Percentiles rank a stretch among this genome's conserved stretches.
These are phyloP conservation scores for Priceomyces haplophilus DNA, from an alignment of 805 yeast species.

Conservation along the genomic window DNA sequence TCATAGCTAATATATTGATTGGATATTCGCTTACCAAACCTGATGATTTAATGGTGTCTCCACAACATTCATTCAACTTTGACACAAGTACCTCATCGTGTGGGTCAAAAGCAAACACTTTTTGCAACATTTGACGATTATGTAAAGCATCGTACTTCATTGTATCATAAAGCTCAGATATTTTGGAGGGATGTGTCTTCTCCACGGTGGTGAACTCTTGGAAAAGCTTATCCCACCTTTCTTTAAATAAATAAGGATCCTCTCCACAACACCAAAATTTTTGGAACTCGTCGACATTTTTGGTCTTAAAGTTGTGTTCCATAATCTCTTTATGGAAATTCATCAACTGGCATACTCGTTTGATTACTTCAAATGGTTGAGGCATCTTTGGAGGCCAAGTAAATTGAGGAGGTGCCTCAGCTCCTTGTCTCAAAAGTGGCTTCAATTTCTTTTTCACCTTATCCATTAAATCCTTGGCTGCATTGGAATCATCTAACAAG, in stretches of 20 bases:
- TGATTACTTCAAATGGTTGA: slow-evolving; percentile 90
- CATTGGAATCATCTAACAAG: slow-evolving; percentile 91
- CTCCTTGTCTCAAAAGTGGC: slow-evolving; percentile 90
- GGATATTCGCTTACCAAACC: slow-evolving; percentile 69
- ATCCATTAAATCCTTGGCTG: slow-evolving; percentile 97
- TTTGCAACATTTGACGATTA: slow-evolving; percentile 82
- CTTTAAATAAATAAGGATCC: slow-evolving; percentile 84
- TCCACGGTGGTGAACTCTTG: slow-evolving; percentile 89
- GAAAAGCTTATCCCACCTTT: slow-evolving; percentile 96
- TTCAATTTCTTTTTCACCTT: slow-evolving; percentile 94
- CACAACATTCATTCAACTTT: slow-evolving; percentile 39
- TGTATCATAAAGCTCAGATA: slow-evolving; percentile 93
- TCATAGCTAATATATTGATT: slow-evolving; percentile 70
- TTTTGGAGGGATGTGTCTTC: slow-evolving; percentile 95
- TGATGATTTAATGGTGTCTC: slow-evolving; percentile 45
- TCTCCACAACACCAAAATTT: slow-evolving; percentile 95
- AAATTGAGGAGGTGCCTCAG: slow-evolving; percentile 94
- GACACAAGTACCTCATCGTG: slow-evolving; percentile 34
- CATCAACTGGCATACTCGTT: slow-evolving; percentile 93
- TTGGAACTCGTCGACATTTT: slow-evolving; percentile 68
- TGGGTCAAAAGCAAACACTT: slow-evolving; percentile 68
- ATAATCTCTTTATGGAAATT: slow-evolving; percentile 81
- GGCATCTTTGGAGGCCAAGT: slow-evolving; percentile 99
- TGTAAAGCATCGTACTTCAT: slow-evolving; percentile 98
- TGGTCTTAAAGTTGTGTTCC: slow-evolving; percentile 71